Conservation (phyloP, 2,329 filamentous ascomycete genomes). For the Thelonectria discophora region DNA sequence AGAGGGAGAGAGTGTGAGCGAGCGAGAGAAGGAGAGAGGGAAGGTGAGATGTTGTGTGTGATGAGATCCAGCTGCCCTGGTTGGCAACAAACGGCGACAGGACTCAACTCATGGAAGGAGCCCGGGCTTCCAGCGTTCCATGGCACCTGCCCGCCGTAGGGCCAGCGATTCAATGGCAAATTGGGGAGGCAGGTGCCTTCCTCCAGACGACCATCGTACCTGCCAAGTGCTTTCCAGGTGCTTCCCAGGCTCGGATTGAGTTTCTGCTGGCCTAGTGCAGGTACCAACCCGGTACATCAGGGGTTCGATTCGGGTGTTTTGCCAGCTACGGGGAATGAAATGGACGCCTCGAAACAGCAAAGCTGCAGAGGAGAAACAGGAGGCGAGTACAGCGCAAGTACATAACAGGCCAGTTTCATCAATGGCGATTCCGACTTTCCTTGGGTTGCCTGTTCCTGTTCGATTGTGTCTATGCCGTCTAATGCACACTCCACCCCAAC, state of each 20-base stretch:
- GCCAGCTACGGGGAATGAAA: background rate
- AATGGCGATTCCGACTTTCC: background rate
- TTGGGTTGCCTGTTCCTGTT: background rate
- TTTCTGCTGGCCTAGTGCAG: background rate
- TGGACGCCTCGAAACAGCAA: background rate
- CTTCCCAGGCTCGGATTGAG: background rate
- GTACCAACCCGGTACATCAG: background rate
- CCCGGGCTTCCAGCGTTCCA: background rate
- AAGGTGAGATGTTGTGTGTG: slow-evolving; percentile 1
- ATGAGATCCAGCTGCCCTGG: slow-evolving; percentile 1
- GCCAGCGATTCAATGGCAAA: too few relatives aligned
- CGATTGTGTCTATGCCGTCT: background rate
- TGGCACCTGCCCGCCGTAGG: background rate
- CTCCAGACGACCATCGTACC: too few relatives aligned
- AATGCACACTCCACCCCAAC: background rate
- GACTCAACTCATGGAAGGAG: background rate
- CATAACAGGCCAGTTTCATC: background rate
- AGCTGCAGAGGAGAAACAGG: background rate
- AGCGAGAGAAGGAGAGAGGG: slow-evolving; percentile 6
- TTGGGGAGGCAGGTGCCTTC: too few relatives aligned
- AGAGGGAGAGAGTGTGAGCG: background rate
- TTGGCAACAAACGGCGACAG: background rate
- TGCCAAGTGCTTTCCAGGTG: background rate
- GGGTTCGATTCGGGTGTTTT: background rate
- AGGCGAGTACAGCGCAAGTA: background rate